Evolutionary conservation across 2,329 filamentous ascomycete species (phyloP).

Genomic region (Microdochium nivale): DNA sequence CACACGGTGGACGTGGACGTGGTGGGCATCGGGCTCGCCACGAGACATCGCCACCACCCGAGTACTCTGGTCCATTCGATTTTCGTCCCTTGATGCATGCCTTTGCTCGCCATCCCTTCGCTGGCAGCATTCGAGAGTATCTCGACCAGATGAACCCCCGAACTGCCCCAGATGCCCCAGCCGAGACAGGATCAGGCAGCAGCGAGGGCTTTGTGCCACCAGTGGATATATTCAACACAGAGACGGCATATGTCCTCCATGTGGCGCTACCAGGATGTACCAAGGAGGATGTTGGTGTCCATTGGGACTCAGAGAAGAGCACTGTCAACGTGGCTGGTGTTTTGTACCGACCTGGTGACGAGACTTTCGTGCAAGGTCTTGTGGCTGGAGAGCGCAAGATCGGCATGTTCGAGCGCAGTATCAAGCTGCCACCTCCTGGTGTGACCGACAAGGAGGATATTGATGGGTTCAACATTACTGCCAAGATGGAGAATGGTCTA

Average conservation of each 20-base stretch:
- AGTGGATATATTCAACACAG: slow-evolving; percentile 68
- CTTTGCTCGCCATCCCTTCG: slow-evolving; percentile 31
- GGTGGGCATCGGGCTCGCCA: slow-evolving; percentile 7
- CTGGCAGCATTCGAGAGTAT: slow-evolving; percentile 31
- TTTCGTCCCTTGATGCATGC: slow-evolving; percentile 29
- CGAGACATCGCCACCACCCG: slow-evolving; percentile 9
- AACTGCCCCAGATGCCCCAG: slow-evolving; percentile 7
- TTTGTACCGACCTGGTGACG: slow-evolving; percentile 63
- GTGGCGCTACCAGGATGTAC: slow-evolving; percentile 70
- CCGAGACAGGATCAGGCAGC: slow-evolving; percentile 5
- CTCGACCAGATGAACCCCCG: slow-evolving; percentile 17
- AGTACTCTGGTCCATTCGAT: slow-evolving; percentile 22
- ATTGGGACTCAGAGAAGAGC: slow-evolving; percentile 63
- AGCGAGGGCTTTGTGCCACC: slow-evolving; percentile 49
- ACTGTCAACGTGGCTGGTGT: slow-evolving; percentile 63
- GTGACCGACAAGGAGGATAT: slow-evolving; percentile 45
- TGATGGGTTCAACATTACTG: slow-evolving; percentile 58
- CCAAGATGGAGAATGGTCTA: slow-evolving; percentile 72
- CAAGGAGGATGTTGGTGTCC: slow-evolving; percentile 69
- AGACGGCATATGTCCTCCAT: slow-evolving; percentile 59
- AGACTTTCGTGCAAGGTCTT: slow-evolving; percentile 57
- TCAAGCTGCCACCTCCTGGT: slow-evolving; percentile 46
- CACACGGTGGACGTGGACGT: background rate
- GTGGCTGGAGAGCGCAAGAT: slow-evolving; percentile 59
- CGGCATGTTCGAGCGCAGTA: slow-evolving; percentile 64